Evolutionary conservation across 176 grass and related monocot genomes (phyloP).

Genomic region (Ensete glaucum): DNA sequence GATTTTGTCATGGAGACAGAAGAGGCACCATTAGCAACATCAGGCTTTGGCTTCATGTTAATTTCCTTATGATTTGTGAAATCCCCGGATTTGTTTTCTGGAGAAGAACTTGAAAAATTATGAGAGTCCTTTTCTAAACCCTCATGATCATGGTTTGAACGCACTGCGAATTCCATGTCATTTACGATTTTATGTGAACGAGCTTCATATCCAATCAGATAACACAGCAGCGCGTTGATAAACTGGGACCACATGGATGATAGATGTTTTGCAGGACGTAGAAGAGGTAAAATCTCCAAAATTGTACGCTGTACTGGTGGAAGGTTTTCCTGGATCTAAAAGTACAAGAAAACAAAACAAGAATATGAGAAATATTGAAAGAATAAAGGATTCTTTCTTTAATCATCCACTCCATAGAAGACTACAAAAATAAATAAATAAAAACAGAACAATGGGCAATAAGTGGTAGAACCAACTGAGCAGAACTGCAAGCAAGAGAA

Average conservation of each 20-base stretch:
- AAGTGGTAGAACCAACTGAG: background rate
- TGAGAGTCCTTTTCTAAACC: background rate
- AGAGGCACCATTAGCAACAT: slow-evolving; percentile 11
- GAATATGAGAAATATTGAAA: too few relatives aligned
- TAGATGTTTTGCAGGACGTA: slow-evolving; percentile 47
- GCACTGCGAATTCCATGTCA: background rate
- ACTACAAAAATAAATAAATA: slow-evolving; percentile 13
- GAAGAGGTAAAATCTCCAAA: slow-evolving; percentile 86
- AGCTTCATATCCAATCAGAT: slow-evolving; percentile 61
- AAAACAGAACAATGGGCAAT: background rate
- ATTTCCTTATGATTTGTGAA: background rate
- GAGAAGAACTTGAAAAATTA: slow-evolving; percentile 1
- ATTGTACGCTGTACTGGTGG: slow-evolving; percentile 59
- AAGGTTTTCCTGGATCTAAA: slow-evolving; percentile 63
- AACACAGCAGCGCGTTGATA: slow-evolving; percentile 70
- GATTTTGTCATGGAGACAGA: slow-evolving; percentile 28
- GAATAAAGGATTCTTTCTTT: too few relatives aligned
- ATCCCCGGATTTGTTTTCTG: background rate
- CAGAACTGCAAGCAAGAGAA: background rate
- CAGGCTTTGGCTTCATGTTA: background rate
- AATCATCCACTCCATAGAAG: slow-evolving; percentile 1
- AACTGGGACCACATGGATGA: slow-evolving; percentile 73
- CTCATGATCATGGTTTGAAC: background rate
- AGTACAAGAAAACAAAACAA: slow-evolving; percentile 18
- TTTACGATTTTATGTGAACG: slow-evolving; percentile 31